Percentiles rank a stretch among this genome's conserved stretches.
Evolutionary conservation across 352 stramenopile species (phyloP).

Genomic region (Globisporangium abappressorium): DNA sequence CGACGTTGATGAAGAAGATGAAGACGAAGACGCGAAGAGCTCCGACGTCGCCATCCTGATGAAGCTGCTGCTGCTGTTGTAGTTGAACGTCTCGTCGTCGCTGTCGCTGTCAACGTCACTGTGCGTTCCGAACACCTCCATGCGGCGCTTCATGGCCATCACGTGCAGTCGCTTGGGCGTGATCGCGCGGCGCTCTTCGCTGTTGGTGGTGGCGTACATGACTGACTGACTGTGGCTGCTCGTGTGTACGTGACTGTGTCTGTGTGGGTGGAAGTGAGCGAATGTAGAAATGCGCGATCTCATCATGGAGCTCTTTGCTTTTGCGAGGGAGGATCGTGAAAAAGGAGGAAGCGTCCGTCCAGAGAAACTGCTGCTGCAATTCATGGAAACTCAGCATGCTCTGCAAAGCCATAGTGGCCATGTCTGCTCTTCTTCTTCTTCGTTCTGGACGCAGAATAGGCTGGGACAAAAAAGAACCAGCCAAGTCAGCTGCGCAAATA

Average conservation of each 20-base stretch:
- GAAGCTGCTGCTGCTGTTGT: neutral
- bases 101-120: neutral
- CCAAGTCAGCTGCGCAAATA: neutral
- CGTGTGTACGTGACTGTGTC: neutral
- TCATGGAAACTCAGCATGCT: neutral
- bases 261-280: neutral
- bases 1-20: neutral
- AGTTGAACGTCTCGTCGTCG: neutral
- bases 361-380: neutral
- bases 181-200: neutral
- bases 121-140: slow-evolving; percentile 3
- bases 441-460: neutral
- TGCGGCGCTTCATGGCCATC: slow-evolving; percentile 2
- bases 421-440: neutral
- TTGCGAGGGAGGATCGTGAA: neutral
- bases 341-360: neutral
- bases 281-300: neutral
- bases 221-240: neutral
- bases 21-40: neutral
- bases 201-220: neutral
- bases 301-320: neutral
- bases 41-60: neutral
- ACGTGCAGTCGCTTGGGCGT: neutral
- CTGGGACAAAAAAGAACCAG: neutral
- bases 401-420: neutral